Base-by-base conservation (phyloP, 192 early-diverging fungal species). In the Phlyctochytrium planicorne region DNA sequence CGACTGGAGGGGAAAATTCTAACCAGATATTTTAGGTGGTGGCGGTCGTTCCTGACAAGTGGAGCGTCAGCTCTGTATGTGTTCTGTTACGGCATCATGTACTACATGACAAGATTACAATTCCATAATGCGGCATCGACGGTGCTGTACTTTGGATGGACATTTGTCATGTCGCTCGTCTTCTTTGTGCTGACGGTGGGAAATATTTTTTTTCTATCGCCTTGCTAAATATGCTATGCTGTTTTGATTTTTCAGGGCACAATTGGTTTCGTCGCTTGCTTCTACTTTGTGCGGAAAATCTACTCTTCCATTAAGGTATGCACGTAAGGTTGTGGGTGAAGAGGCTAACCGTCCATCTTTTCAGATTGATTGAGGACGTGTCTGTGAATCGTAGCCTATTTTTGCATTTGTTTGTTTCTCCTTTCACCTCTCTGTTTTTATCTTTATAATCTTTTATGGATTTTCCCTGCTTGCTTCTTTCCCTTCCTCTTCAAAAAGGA, bases 31-130 rank as follows among this genome's bases (percentile, higher is more conserved):
- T n/a, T n/a, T n/a, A n/a, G n/a, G n/a, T 95, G 94, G 94, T 98
- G 96, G 96, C 75, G 90, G 53, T 85, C 91, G 2, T 96, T 94
- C 78, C 80, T 90, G 17, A 87, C 91, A 3, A 83, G 87, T 4
- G 92, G 82, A 12, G 86, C 88, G 55, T 91, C 86, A 6, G 84
- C 87, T 10, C 50, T 89, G 60, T 96, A 94, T 76, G 85, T 94
- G 34, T 91, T 93, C 70, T 71, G 87, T 36, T 95, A 95, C 78
- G 78, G 89, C 47, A 79, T 91, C 63, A 72, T 84, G 53, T 96
- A 90, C 71, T 89, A 88, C 75, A 29, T 29, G 55, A 20, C 55
- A 29, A 20, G n/a, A n/a, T 27, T 57, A 6, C 53, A 71, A 29
- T 53, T 64, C 36, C 53, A 59, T 2, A 81, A 85, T 27, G 82